A percentile compares a stretch with the other conserved stretches of the same genome.
These are phyloP conservation scores for Calcarisporium arbuscula DNA, from an alignment of 2,329 filamentous ascomycete species.

Conservation along the genomic window DNA sequence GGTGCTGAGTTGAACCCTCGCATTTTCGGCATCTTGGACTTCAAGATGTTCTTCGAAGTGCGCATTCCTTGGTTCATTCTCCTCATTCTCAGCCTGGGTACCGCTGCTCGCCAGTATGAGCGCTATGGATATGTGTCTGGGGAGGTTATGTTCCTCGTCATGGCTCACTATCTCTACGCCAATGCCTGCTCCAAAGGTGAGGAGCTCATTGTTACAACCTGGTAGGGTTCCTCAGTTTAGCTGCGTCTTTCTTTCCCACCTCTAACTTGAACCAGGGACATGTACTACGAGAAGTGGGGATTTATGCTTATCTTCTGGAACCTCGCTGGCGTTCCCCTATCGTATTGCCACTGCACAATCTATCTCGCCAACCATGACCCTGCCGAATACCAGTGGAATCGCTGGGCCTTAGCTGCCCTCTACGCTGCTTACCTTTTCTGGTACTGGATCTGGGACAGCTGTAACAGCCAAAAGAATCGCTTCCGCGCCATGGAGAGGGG, in stretches of 20 bases:
- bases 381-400: slow-evolving; percentile 70
- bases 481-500: slow-evolving; percentile 78
- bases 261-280: slow-evolving; percentile 49
- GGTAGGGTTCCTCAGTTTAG: slow-evolving; percentile 30
- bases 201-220: slow-evolving; percentile 82
- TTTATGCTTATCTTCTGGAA: slow-evolving; percentile 99
- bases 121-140: slow-evolving; percentile 76
- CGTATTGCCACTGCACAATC: slow-evolving; percentile 89
- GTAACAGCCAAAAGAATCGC: slow-evolving; percentile 89
- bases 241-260: too few relatives aligned
- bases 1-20: slow-evolving; percentile 81
- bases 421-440: slow-evolving; percentile 70
- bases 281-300: slow-evolving; percentile 95
- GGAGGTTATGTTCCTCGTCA: slow-evolving; percentile 77
- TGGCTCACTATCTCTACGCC: slow-evolving; percentile 88
- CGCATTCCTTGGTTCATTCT: slow-evolving; percentile 90
- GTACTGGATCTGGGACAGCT: slow-evolving; percentile 90
- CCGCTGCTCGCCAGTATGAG: slow-evolving; percentile 78
- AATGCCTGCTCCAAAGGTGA: slow-evolving; percentile 91
- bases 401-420: slow-evolving; percentile 56
- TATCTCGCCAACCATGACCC: slow-evolving; percentile 82
- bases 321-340: slow-evolving; percentile 81
- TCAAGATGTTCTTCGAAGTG: slow-evolving; percentile 95
- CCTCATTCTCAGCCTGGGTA: slow-evolving; percentile 68
- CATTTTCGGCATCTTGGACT: slow-evolving; percentile 67